These are phyloP conservation scores for Populus nigra DNA, from an alignment of 345 rosid genomes.

Conservation along the genomic window DNA sequence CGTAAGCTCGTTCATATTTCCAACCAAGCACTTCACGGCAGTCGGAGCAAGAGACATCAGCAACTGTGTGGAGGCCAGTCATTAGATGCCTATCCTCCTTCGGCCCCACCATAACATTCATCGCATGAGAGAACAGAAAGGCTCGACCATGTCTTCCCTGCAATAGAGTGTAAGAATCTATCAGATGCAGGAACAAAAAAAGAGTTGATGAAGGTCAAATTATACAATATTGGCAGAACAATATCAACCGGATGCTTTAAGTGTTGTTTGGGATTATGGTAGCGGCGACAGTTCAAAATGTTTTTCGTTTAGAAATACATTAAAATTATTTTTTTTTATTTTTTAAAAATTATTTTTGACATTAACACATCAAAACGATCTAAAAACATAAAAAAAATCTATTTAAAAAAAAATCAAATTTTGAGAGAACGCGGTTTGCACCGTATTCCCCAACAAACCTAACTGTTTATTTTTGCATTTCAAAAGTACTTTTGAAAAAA, in stretches of 20 bases:
- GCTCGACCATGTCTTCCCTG: slow-evolving; percentile 28
- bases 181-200: not conserved
- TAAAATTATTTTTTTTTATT: too few relatives aligned
- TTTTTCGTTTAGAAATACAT: too few relatives aligned
- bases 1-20: slow-evolving; percentile 28
- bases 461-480: too few relatives aligned
- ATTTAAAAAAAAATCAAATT: too few relatives aligned
- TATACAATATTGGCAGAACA: not conserved
- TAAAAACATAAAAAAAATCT: too few relatives aligned
- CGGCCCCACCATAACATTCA: slow-evolving; percentile 19
- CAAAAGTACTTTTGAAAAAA: too few relatives aligned
- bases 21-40: slow-evolving; percentile 24
- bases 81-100: slow-evolving; percentile 23
- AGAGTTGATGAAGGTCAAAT: not conserved
- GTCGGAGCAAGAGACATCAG: slow-evolving; percentile 22
- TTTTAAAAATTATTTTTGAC: too few relatives aligned
- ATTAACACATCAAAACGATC: too few relatives aligned
- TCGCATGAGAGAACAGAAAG: slow-evolving; percentile 22
- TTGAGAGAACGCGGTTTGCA: too few relatives aligned
- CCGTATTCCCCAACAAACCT: too few relatives aligned
- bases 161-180: not conserved
- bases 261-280: too few relatives aligned
- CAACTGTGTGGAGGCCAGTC: slow-evolving; percentile 27
- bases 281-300: too few relatives aligned
- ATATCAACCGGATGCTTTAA: not conserved